Evolutionary conservation across 805 yeast genomes (phyloP).

Genomic region (Sugiyamaella boreocaroliniensis): DNA sequence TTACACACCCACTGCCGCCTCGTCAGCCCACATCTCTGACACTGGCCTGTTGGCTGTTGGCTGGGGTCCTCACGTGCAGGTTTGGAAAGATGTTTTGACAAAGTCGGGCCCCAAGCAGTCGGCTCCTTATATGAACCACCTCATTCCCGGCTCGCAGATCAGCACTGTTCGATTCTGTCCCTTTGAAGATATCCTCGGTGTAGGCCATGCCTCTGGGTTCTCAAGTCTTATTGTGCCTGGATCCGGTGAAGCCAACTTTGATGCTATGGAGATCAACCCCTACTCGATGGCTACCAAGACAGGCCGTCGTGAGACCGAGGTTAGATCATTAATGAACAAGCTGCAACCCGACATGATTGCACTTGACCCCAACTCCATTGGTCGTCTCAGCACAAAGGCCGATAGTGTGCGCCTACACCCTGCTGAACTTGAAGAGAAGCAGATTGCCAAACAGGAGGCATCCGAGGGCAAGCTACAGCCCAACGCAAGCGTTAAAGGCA

Average conservation of each 20-base stretch:
- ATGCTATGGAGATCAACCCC: conserved; percentile 89
- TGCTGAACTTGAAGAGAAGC: conserved; percentile 35
- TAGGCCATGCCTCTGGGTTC: conserved; percentile 74
- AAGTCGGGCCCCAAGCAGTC: conserved; percentile 46
- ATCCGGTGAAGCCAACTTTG: conserved; percentile 95
- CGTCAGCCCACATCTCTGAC: conserved; percentile 74
- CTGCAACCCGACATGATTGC: conserved; percentile 88
- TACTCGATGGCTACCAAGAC: conserved; percentile 84
- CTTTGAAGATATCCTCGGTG: conserved; percentile 91
- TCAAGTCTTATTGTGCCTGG: conserved; percentile 92
- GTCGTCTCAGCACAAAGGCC: conserved; percentile 71
- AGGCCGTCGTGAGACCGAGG: conserved; percentile 92
- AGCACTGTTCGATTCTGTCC: conserved; percentile 74
- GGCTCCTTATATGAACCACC: conserved; percentile 87
- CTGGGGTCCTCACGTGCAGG: conserved; percentile 91
- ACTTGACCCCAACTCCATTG: conserved; percentile 81
- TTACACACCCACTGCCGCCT: conserved; percentile 78
- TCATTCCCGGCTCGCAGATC: conserved; percentile 69
- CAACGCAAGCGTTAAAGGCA: conserved; percentile 65
- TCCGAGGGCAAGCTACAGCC: conserved; percentile 49
- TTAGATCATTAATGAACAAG: conserved; percentile 76
- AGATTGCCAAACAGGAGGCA: conserved; percentile 37
- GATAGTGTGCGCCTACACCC: conserved; percentile 57
- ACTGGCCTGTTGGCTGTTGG: conserved; percentile 81
- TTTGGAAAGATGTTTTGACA: conserved; percentile 82